Percentiles rank a stretch among this genome's conserved stretches.
Evolutionary conservation across 169 alveolate species (phyloP).

Genomic region (Ichthyophthirius multifiliis): DNA sequence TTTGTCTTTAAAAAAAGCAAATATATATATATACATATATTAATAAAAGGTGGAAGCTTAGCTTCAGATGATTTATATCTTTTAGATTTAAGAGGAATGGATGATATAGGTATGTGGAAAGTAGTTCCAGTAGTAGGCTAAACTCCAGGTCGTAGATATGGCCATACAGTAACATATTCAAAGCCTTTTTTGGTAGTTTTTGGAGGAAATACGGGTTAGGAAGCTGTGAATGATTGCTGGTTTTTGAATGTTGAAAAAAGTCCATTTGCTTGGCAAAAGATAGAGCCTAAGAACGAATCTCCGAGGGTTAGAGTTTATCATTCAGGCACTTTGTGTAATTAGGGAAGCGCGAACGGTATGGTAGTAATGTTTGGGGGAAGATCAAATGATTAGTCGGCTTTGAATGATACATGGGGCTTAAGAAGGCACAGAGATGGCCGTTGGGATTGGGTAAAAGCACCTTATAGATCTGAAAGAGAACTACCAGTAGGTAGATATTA

Average conservation of each 20-base stretch:
- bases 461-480: constrained; percentile 76
- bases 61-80: constrained; percentile 96
- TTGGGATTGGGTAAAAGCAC: constrained; percentile 99
- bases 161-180: constrained; percentile 96
- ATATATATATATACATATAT: too few relatives aligned
- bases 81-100: constrained; percentile 94
- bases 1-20: too few relatives aligned
- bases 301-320: constrained; percentile 97
- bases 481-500: constrained; percentile 74
- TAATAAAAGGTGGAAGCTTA: constrained; percentile 95
- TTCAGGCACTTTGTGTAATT: constrained; percentile 89
- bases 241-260: constrained; percentile 95
- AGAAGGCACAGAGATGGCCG: constrained; percentile 99
- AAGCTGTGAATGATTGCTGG: constrained; percentile 96
- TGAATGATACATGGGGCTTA: constrained; percentile 98
- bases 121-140: constrained; percentile 96
- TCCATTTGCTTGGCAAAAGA: constrained; percentile 95
- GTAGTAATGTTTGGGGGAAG: constrained; percentile 99
- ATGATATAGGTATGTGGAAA: constrained; percentile 93
- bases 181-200: constrained; percentile 95
- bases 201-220: constrained; percentile 99
- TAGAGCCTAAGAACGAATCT: constrained; percentile 71
- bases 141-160: constrained; percentile 99
- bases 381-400: constrained; percentile 91
- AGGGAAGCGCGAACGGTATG: constrained; percentile 99